These are phyloP conservation scores for Fusarium acutatum DNA, from an alignment of 2,329 filamentous ascomycete species.

Conservation along the genomic window DNA sequence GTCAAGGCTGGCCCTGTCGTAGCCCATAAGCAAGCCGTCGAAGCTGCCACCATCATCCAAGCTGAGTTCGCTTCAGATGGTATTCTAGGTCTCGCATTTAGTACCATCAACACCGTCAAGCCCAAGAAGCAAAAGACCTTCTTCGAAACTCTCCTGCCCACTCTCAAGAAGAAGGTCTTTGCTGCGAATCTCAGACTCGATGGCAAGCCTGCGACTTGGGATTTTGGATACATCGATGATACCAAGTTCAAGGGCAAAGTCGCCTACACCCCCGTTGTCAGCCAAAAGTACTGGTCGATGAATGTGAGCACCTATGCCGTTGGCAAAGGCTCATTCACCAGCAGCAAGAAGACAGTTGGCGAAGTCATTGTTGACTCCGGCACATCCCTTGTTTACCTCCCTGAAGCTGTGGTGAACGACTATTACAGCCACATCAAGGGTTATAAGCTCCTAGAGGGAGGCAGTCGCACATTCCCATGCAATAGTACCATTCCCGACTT, in stretches of 20 bases:
- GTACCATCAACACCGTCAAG: not conserved
- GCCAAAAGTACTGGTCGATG: not conserved
- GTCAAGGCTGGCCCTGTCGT: not conserved
- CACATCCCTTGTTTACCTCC: not conserved
- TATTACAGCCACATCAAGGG: not conserved
- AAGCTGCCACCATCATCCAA: not conserved
- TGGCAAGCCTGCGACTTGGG: not conserved
- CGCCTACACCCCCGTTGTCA: not conserved
- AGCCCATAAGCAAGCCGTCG: not conserved
- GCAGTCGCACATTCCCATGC: not conserved
- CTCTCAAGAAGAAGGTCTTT: not conserved
- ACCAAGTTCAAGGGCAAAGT: not conserved
- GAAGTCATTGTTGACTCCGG: not conserved
- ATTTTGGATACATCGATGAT: not conserved
- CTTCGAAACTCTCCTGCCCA: not conserved
- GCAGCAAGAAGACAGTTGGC: not conserved
- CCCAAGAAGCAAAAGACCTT: not conserved
- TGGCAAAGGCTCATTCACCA: not conserved
- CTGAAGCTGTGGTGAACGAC: not conserved
- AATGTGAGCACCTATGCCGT: not conserved
- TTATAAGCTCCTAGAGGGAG: not conserved
- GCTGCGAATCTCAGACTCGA: not conserved
- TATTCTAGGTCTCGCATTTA: not conserved
- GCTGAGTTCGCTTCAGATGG: rapidly evolving
- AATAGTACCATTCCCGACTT: not conserved